Base-by-base conservation (phyloP, 306 rosid species). In the Dalbergia cochinchinensis region DNA sequence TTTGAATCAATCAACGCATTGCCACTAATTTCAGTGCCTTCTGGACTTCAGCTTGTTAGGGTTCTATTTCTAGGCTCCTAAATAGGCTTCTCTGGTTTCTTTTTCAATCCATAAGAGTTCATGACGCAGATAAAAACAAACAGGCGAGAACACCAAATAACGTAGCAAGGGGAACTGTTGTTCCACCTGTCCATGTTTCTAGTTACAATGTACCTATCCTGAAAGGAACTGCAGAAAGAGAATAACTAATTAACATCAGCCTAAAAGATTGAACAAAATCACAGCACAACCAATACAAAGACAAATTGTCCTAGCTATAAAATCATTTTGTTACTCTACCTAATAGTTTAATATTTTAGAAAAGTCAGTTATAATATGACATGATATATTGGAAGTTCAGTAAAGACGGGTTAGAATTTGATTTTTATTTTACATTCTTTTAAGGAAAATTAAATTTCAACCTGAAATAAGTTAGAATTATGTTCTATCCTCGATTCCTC, bases 101-200 rank as follows among this genome's bases (percentile, higher is more conserved):
- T 74, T 69, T 18, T 47, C 54, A 70, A 34, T 26, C 64, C 60
- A 8, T 67, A 31, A 39, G 37, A 22, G 19, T 37, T 73, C 48
- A 14, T 44, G 16, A 69, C 11, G 50, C n/a, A 47, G 4, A 48
- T 48, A 31, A 8, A 77, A 65, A 37, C 65, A 77, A 64, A 12
- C 15, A 51, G 53, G 12, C 9, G 18, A 75, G 37, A 47, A 19
- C 2, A 33, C 47, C 64, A 42, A 50, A 5, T 34, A 63, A 76
- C 6, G 72, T 76, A 51, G 19, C 71, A 15, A 54, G 11, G 41
- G 74, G 37, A 77, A 19, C 41, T 51, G 44, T 11, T 42, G 45
- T 20, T 63, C 53, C 54, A 65, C 65, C 31, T 67, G 39, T 44
- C 37, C 72, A 11, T 20, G 13, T 20, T 45, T 19, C 37, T 47